A percentile compares a stretch with the other conserved stretches of the same genome.
phyloP scores from a whole-genome alignment of 202 grass and related monocot species.

The Eragrostis tef region DNA sequence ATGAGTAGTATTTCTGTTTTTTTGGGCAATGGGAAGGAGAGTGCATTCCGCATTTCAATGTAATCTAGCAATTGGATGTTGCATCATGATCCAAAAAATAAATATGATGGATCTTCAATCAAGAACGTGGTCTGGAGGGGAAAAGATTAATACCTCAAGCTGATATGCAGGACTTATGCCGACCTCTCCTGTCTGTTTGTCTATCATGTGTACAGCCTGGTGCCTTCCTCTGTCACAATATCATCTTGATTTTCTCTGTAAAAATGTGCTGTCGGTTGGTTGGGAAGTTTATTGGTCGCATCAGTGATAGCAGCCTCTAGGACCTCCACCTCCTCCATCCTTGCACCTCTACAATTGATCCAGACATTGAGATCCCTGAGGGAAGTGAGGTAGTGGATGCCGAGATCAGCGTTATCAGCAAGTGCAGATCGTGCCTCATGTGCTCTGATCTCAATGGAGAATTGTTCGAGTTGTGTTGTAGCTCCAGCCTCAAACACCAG shows the following conservation, averaged over 20 bases:
- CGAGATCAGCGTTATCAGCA: not conserved
- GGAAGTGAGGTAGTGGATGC: not conserved
- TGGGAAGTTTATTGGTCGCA: conserved; percentile 1
- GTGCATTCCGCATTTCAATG: not conserved
- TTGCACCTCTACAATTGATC: conserved; percentile 3
- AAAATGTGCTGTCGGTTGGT: not conserved
- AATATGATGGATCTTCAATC: not conserved
- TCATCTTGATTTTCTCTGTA: not conserved
- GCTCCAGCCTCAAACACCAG: conserved; percentile 29
- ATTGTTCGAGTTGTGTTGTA: not conserved
- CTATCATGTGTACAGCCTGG: not conserved
- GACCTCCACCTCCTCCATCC: not conserved
- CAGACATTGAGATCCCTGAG: not conserved
- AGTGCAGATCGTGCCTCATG: not conserved
- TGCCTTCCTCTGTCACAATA: not conserved
- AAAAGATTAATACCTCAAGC: not conserved
- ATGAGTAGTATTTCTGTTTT: not conserved
- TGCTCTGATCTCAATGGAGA: conserved; percentile 24
- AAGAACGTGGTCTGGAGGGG: not conserved
- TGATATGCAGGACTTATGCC: not conserved
- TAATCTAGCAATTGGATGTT: not conserved
- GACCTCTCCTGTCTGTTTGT: not conserved
- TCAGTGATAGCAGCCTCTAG: not conserved
- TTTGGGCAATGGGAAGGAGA: not conserved
- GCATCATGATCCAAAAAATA: not conserved